Evolutionary conservation across 2,329 filamentous ascomycete genomes (phyloP).

Genomic region (Colletotrichum abscissum): DNA sequence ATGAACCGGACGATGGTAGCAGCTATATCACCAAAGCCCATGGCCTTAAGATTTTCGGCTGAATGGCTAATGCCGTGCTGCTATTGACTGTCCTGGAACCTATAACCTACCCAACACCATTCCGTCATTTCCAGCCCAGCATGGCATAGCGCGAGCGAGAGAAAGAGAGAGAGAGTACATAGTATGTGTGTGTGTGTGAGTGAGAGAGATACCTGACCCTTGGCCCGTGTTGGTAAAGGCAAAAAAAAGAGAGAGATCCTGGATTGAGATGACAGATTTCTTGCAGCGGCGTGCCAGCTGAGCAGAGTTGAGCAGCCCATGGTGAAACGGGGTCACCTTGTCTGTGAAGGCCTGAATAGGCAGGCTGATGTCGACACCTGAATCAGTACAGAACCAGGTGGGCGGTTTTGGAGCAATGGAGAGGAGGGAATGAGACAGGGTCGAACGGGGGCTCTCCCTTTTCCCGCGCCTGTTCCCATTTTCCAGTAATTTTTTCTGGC

Average conservation of each 20-base stretch:
- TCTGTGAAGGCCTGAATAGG: constrained; percentile 3
- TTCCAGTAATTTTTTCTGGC: neutral
- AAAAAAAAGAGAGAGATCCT: constrained; percentile 32
- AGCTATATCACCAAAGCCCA: constrained; percentile 49
- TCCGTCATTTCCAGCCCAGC: constrained; percentile 28
- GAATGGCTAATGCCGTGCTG: constrained; percentile 60
- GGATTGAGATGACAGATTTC: constrained; percentile 33
- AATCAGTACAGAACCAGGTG: constrained; percentile 28
- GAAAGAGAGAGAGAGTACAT: too few relatives aligned
- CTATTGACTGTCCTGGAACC: constrained; percentile 50
- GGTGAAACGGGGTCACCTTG: constrained; percentile 41
- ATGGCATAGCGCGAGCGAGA: neutral
- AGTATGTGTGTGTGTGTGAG: too few relatives aligned
- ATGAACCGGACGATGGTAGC: constrained; percentile 41
- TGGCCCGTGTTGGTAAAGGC: constrained; percentile 39
- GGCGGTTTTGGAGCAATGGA: constrained; percentile 16
- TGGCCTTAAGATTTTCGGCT: constrained; percentile 57
- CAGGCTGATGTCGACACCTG: constrained; percentile 25
- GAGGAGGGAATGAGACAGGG: constrained; percentile 22
- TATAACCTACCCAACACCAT: constrained; percentile 37
- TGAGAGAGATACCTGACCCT: neutral
- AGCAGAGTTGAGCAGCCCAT: constrained; percentile 27
- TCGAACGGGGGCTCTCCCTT: constrained; percentile 17
- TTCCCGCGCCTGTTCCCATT: neutral
- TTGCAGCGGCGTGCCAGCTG: constrained; percentile 7